These are phyloP conservation scores for Hemisphaericaspora subhashii DNA, from an alignment of 1,139 yeast genomes.

Conservation along the genomic window DNA sequence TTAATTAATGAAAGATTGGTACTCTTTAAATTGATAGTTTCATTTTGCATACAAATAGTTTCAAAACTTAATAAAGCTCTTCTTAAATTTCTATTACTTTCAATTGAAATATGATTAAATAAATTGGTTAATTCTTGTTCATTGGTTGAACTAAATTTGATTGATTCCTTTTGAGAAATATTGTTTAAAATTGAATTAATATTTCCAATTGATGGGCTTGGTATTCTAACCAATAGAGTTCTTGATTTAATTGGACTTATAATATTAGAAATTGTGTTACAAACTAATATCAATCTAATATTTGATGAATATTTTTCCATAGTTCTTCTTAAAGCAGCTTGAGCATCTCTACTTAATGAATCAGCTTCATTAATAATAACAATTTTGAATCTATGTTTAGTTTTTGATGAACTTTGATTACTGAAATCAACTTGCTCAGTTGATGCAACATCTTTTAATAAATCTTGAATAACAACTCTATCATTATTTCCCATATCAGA, in stretches of 20 bases:
- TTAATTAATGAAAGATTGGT: slow-evolving; percentile 25
- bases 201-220: slow-evolving; percentile 72
- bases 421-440: slow-evolving; percentile 87
- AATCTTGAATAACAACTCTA: slow-evolving; percentile 89
- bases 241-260: slow-evolving; percentile 94
- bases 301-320: slow-evolving; percentile 96
- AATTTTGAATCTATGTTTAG: slow-evolving; percentile 79
- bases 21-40: slow-evolving; percentile 43
- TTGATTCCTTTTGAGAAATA: slow-evolving; percentile 59
- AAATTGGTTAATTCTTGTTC: slow-evolving; percentile 39
- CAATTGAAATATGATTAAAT: slow-evolving; percentile 52
- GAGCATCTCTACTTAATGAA: slow-evolving; percentile 89
- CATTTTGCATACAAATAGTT: slow-evolving; percentile 77
- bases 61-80: slow-evolving; percentile 78
- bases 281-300: slow-evolving; percentile 77
- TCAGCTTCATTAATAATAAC: slow-evolving; percentile 96
- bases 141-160: slow-evolving; percentile 39
- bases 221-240: slow-evolving; percentile 79
- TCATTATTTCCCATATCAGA: slow-evolving; percentile 96
- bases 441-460: slow-evolving; percentile 91
- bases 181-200: slow-evolving; percentile 51
- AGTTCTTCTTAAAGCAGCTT: slow-evolving; percentile 94
- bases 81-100: slow-evolving; percentile 72
- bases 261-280: slow-evolving; percentile 87
- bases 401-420: slow-evolving; percentile 30